phyloP scores from a whole-genome alignment of 768 basidiomycete genomes.

The Harrya chromipes region DNA sequence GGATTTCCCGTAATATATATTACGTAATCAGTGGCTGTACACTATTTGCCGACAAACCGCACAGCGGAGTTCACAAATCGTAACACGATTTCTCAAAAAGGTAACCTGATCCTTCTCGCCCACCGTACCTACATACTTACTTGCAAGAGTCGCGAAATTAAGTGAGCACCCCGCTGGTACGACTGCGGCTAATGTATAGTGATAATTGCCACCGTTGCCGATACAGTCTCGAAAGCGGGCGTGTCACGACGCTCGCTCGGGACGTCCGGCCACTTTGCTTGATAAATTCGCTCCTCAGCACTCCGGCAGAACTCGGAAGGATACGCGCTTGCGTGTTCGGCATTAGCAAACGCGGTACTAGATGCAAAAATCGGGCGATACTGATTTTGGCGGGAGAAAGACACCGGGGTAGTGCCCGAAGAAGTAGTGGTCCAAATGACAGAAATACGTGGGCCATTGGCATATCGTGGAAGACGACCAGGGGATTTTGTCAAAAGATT shows the following conservation, averaged over 20 bases:
- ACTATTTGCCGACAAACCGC: no score
- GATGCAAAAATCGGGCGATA: background rate
- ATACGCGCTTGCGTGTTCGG: background rate
- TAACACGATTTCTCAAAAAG: no score
- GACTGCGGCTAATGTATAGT: background rate
- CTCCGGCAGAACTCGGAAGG: constrained; percentile 1
- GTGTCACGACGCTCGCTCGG: constrained; percentile 3
- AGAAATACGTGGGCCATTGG: constrained; percentile 2
- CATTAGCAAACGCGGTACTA: background rate
- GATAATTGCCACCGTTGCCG: background rate
- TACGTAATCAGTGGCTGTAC: no score
- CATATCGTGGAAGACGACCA: constrained; percentile 7
- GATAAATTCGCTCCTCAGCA: background rate
- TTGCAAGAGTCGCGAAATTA: background rate
- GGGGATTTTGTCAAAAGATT: background rate
- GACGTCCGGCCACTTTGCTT: constrained; percentile 1
- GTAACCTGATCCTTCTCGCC: no score
- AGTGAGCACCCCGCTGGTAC: background rate
- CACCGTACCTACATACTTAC: no score
- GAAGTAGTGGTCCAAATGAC: no score
- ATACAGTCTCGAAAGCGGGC: constrained; percentile 1
- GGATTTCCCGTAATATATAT: no score
- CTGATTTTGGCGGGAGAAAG: constrained; percentile 4
- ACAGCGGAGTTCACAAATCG: no score
- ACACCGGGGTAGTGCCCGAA: constrained; percentile 1